Conservation (phyloP, 441 rosid genomes). For the Pelargonium citronellum region DNA sequence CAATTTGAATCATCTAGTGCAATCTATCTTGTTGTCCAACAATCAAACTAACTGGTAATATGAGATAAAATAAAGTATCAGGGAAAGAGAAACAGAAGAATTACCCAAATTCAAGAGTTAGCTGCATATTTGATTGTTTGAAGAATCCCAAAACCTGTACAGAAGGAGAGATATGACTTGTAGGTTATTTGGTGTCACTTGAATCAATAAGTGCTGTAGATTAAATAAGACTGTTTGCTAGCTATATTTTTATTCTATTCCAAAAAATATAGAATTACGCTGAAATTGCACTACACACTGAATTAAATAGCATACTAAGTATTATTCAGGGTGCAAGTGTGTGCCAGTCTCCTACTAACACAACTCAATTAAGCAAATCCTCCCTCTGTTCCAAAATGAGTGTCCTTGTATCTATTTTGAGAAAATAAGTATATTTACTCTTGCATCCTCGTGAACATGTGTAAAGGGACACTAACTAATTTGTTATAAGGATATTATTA, state of each 20-base stretch:
- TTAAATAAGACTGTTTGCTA: neutral
- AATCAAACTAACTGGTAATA: neutral
- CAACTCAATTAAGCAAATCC: no score
- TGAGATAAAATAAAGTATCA: neutral
- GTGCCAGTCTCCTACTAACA: no score
- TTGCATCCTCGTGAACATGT: no score
- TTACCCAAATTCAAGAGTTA: slow-evolving; percentile 71
- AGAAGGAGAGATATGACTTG: slow-evolving; percentile 2
- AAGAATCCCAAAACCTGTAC: slow-evolving; percentile 31
- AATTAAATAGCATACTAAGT: no score
- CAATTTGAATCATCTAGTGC: neutral
- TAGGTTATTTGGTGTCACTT: neutral
- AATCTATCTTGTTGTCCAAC: neutral
- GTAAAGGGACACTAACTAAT: no score
- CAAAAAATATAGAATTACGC: neutral
- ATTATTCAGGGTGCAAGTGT: no score
- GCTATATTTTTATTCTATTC: neutral
- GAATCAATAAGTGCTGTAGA: slow-evolving; percentile 1
- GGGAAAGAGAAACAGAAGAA: neutral
- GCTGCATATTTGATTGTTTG: slow-evolving; percentile 39
- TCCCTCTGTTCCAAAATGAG: no score
- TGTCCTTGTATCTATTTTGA: no score
- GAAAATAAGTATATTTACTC: no score
- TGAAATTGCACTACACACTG: neutral
- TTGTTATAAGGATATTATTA: no score